Conservation (phyloP, 2,329 filamentous ascomycete genomes). For the Neurospora crassa region DNA sequence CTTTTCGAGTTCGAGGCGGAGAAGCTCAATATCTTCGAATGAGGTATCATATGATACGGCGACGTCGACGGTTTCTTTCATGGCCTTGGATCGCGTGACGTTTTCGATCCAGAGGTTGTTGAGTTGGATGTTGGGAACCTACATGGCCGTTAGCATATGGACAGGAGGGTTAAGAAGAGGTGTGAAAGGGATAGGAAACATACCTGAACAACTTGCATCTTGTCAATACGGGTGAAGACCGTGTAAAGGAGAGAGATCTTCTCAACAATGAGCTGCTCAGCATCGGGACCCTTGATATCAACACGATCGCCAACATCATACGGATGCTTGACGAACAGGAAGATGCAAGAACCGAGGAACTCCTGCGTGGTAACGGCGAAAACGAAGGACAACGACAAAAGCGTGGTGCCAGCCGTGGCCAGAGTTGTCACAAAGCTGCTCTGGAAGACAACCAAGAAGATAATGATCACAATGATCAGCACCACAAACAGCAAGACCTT, state of each 20-base stretch:
- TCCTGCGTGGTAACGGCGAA: constrained; percentile 90
- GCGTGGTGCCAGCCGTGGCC: constrained; percentile 79
- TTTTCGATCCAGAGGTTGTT: constrained; percentile 97
- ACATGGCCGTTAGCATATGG: constrained; percentile 23
- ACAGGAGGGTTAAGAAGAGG: background rate
- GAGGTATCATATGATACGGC: constrained; percentile 78
- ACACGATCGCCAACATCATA: constrained; percentile 94
- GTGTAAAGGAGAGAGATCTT: constrained; percentile 92
- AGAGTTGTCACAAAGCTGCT: constrained; percentile 76
- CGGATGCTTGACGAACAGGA: constrained; percentile 96
- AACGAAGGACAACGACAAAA: constrained; percentile 93
- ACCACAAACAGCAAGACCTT: constrained; percentile 75
- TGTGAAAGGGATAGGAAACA: background rate
- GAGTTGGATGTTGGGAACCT: constrained; percentile 84
- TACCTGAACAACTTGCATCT: constrained; percentile 62
- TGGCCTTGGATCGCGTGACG: constrained; percentile 78
- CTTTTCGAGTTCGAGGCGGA: constrained; percentile 73
- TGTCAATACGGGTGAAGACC: constrained; percentile 76
- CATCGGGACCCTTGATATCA: constrained; percentile 54
- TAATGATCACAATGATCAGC: constrained; percentile 68
- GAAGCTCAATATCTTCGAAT: constrained; percentile 80
- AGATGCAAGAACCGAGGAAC: constrained; percentile 96
- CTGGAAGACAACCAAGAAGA: constrained; percentile 86
- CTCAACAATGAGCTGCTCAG: constrained; percentile 69
- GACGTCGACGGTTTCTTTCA: constrained; percentile 76